Base-by-base conservation (phyloP, 768 basidiomycete genomes). In the Pleurotus eryngii region DNA sequence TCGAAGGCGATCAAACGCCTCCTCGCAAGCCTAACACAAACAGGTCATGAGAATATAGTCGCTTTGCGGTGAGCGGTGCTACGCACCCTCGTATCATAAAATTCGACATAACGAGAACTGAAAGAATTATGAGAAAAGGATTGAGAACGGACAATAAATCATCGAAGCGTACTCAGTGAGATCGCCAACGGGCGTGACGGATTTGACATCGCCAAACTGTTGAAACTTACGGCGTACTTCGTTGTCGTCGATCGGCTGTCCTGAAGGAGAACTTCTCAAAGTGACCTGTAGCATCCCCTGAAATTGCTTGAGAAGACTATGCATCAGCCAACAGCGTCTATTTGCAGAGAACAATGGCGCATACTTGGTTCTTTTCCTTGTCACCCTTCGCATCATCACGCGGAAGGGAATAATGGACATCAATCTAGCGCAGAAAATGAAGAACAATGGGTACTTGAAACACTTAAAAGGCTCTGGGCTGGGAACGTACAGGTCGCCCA, bases 331-430 rank as follows among this genome's bases (percentile, higher is more conserved):
- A 35, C 3, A 20, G 22, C 49, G 42, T 47, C 9, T 47, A 30
- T 9, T 4, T 14, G 14, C 49, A 20, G 45, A 51, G 35, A 8
- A 49, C 15, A 51, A 20, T 6, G n/a, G 17, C 15, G 61, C 68
- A 71, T 66, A 89, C 93, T 73, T 95, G 93, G 68, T 91, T 92
- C 71, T 88, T 95, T 53, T 95, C 94, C 47, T 78, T 73, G 47
- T 87, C 79, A 60, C 80, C 85, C 55, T 81, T 82, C 65, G 80
- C 84, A 56, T 97, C 92, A 63, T 91, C 92, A 60, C 92, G 86
- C 9, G 97, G 97, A 26, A 98, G 75, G 24, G 94, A 96, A 75
- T 95, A 99, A 70, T 99, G 97, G 0, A 99, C 95, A 75, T 99
- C 97, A 69, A 98, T 98, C 96, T 97, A 15, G 37, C 30, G 67